These are phyloP conservation scores for Globisporangium cystogenes DNA, from an alignment of 352 stramenopile genomes.

Conservation along the genomic window DNA sequence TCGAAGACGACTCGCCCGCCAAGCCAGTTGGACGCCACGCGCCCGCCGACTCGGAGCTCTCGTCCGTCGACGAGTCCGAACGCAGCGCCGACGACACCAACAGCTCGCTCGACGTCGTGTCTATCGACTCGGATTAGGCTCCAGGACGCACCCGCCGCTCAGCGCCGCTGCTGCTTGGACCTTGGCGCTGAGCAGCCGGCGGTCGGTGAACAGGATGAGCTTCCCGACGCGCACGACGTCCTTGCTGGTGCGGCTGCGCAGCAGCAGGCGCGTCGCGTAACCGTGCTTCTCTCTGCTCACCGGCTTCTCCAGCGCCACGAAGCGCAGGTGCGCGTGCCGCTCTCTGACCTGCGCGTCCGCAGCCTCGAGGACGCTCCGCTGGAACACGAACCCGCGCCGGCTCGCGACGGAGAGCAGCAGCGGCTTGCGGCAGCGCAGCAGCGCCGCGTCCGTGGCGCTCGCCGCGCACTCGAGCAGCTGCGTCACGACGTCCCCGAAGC, in stretches of 20 bases:
- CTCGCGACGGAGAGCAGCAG: slow-evolving; percentile 27
- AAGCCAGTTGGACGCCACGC: not conserved
- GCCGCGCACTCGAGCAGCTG: slow-evolving; percentile 14
- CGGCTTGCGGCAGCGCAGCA: not conserved
- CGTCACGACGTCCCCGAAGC: slow-evolving; percentile 34
- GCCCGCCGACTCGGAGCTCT: not conserved
- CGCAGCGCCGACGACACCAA: not conserved
- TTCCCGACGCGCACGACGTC: slow-evolving; percentile 31
- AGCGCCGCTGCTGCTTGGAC: too few relatives aligned
- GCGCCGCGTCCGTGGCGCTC: not conserved
- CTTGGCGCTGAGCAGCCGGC: slow-evolving; percentile 15
- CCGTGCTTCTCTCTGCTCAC: slow-evolving; percentile 19
- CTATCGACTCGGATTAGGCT: not conserved
- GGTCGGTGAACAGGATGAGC: slow-evolving; percentile 27
- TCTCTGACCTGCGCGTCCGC: slow-evolving; percentile 17
- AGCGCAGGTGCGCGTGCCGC: slow-evolving; percentile 19
- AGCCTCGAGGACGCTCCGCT: slow-evolving; percentile 22
- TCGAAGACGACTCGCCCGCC: not conserved
- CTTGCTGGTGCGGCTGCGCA: slow-evolving; percentile 20
- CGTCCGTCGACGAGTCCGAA: not conserved
- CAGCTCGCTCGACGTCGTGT: slow-evolving; percentile 1
- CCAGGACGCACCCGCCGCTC: too few relatives aligned
- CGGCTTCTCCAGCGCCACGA: slow-evolving; percentile 30
- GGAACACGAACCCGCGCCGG: slow-evolving; percentile 35
- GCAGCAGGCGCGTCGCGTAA: slow-evolving; percentile 18